Evolutionary conservation across 2,329 filamentous ascomycete species (phyloP), one percentile per base, ranked within the genome.

Genomic region (Ophiostoma ulmi): DNA sequence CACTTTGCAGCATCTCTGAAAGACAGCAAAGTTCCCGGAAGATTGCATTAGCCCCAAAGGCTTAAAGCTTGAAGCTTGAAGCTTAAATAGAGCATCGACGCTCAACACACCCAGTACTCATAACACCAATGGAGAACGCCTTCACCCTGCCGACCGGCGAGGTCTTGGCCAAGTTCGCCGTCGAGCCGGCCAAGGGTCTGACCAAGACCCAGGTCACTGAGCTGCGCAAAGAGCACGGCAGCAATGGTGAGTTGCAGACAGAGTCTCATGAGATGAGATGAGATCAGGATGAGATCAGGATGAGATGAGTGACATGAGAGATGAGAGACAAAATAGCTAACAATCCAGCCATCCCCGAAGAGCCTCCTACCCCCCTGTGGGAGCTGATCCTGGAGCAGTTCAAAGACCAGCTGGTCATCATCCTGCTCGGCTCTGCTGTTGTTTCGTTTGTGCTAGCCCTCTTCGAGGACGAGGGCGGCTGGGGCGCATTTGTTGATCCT

Each of bases 311-410:
- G 22, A 58, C 31, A 39, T 66, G 64, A 41, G 36, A 39, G 20
- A 44, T 20, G n/a, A 22, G 20, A 38, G 35, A 20, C 31, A 14
- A 35, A 11, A n/a, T 52, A 20, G 36, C 70, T 70, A 68, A 72
- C 65, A 38, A 10, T 58, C 63, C 74, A 88, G 86, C 85, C 67
- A 88, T 88, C 73, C 81, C 86, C 65, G 95, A 99, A 83, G 95
- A 99, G 75, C 95, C 95, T 70, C 93, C 95, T 3, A 99, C 95
- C 41, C 95, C 95, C 55, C 80, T 99, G 67, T 99, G 94, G 95
- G 88, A 98, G 81, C 89, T 99, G 74, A 92, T 99, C 70, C 86
- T 99, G 72, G 95, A 99, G 82, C 95, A 99, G 80, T 99, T 99
- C 86, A 97, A 99, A 82, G 95, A 99, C 79, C 95, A 99, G 81